These are phyloP conservation scores for Ambrosiella cleistominuta DNA, from an alignment of 2,329 filamentous ascomycete genomes.

Conservation along the genomic window DNA sequence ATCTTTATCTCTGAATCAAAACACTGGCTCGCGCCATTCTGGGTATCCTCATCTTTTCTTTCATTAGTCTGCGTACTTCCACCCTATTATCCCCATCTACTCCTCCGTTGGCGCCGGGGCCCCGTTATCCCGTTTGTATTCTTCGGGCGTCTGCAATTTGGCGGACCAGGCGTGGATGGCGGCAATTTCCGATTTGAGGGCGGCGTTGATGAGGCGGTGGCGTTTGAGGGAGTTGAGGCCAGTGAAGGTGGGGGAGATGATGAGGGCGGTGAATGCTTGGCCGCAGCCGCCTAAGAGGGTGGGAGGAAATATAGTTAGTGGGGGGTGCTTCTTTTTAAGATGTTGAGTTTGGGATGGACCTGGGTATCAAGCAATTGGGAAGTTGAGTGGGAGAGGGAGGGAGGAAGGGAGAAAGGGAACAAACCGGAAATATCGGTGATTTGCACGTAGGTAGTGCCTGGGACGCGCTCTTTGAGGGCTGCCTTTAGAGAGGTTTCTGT, in stretches of 20 bases:
- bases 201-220: conserved; percentile 70
- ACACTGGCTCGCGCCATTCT: not conserved
- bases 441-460: conserved; percentile 56
- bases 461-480: conserved; percentile 51
- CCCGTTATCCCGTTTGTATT: conserved; percentile 54
- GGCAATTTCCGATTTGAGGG: conserved; percentile 73
- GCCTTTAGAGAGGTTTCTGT: conserved; percentile 52
- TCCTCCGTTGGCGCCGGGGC: conserved; percentile 19
- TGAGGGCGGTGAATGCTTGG: conserved; percentile 40
- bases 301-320: conserved; percentile 10
- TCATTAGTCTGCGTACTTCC: not conserved
- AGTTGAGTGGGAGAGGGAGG: conserved; percentile 6
- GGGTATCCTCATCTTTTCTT: conserved; percentile 2
- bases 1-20: not conserved
- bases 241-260: conserved; percentile 49
- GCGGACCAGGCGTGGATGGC: conserved; percentile 90
- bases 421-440: conserved; percentile 86
- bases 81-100: conserved; percentile 20
- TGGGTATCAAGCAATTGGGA: not conserved
- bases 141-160: conserved; percentile 79
- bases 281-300: conserved; percentile 37
- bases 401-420: conserved; percentile 15
- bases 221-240: conserved; percentile 64
- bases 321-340: conserved; percentile 2
- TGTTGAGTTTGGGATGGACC: conserved; percentile 11